Conservation (phyloP, 2,329 filamentous ascomycete species). For the Colletotrichum lini region DNA sequence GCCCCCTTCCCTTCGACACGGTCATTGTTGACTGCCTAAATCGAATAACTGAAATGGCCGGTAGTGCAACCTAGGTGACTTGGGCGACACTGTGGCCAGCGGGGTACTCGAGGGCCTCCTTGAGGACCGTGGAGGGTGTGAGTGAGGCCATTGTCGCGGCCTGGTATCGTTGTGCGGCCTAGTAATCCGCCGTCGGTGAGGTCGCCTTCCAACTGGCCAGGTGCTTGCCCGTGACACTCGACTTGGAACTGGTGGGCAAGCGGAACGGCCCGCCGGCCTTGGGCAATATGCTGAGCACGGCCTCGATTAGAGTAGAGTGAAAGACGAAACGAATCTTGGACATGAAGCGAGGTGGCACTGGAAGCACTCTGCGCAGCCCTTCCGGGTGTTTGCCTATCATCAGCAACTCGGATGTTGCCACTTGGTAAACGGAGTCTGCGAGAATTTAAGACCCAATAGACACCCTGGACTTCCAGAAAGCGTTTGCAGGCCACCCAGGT, state of each 20-base stretch:
- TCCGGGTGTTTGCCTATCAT: not conserved
- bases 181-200: conserved; percentile 23
- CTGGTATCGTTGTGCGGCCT: conserved; percentile 17
- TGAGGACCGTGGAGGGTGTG: not conserved
- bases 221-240: conserved; percentile 7
- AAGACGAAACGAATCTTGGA: not conserved
- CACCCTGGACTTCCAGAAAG: conserved; percentile 8
- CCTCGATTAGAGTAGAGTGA: not conserved
- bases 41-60: not conserved
- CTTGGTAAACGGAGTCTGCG: not conserved
- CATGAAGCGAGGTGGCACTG: not conserved
- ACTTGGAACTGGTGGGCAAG: conserved; percentile 18
- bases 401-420: conserved; percentile 3
- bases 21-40: not conserved
- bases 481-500: conserved; percentile 42
- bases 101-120: conserved; percentile 3
- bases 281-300: conserved; percentile 9
- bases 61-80: conserved; percentile 10
- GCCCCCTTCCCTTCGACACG: not conserved
- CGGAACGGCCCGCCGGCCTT: conserved; percentile 33
- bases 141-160: conserved; percentile 25
- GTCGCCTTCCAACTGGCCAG: conserved; percentile 16
- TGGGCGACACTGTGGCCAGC: conserved; percentile 23
- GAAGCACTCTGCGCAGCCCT: not conserved
- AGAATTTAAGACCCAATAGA: conserved; percentile 37